Evolutionary conservation across 441 rosid genomes (phyloP), one percentile per base, ranked within the genome.

Genomic region (Populus tomentosa): DNA sequence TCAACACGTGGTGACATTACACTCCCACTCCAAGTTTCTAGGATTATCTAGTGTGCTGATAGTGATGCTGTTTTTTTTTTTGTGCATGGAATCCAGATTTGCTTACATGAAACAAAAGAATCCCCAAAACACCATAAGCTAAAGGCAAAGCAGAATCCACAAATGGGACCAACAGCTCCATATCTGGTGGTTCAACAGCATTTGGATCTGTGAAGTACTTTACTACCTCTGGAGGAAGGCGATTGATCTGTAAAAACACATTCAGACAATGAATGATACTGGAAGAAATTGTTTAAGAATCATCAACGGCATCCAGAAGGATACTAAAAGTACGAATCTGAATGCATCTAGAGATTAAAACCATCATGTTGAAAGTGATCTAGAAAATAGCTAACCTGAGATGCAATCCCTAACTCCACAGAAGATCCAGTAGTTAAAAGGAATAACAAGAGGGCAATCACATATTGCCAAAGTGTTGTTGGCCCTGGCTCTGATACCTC

Each of bases 391-490:
- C 76, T 81, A 82, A 92, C 99, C 94, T 92, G 98, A 81, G 98
- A 95, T 82, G 98, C 93, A 85, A 95, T 92, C 75, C 97, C 99
- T 73, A 95, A 80, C 86, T 94, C 99, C 74, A 95, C 95, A 50
- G 98, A 88, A 62, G 98, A 92, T 74, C 98, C 99, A 61, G 92
- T 85, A 30, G 99, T 94, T 79, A 95, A 81, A 62, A 95, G 89
- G 87, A 95, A 94, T 56, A 95, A 81, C 85, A 95, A 79, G 14
- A 95, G 68, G 62, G 97, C 94, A 81, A 95, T 94, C 82, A 94
- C 97, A 82, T 95, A 95, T 86, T 95, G 99, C 98, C 99, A 95
- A 62, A 95, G 95, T 36, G 99, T 90, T 70, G 99, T 95, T 38
- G 98, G 94, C 83, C 90, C 95, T 32, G 99, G 99, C 84, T 95